Conservation (phyloP, 768 basidiomycete species). For the Leccinum subtestaceum region DNA sequence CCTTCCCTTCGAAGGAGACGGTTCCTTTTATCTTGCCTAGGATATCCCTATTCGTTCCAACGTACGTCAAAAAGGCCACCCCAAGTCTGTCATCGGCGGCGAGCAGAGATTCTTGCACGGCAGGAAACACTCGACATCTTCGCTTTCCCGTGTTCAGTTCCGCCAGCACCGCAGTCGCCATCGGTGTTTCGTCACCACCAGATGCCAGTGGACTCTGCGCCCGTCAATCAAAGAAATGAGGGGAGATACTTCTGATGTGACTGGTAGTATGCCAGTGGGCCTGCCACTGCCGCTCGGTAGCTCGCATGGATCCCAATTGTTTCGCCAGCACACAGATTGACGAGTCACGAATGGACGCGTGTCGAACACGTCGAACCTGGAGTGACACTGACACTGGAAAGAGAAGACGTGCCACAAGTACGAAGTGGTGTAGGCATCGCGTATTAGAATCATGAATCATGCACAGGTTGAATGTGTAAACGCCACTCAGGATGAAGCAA, state of each 20-base stretch:
- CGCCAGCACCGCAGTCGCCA: background rate
- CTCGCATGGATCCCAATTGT: background rate
- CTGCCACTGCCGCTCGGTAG: background rate
- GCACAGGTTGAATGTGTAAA: background rate
- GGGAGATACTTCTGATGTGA: background rate
- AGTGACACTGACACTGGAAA: background rate
- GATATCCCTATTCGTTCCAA: background rate
- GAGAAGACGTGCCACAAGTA: background rate
- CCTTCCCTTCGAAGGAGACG: background rate
- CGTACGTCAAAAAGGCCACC: background rate
- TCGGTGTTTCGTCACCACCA: background rate
- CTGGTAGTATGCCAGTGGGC: background rate
- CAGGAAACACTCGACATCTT: conserved; percentile 3
- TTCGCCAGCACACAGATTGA: background rate
- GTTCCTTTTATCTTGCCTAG: conserved; percentile 15
- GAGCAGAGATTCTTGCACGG: background rate
- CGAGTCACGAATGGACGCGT: background rate
- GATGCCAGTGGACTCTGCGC: too few species aligned
- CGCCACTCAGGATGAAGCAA: background rate
- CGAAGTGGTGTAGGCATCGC: background rate
- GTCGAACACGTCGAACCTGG: background rate
- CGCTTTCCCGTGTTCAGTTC: background rate
- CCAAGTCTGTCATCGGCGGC: background rate
- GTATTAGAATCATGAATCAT: background rate
- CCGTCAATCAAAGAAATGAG: background rate